Conservation (phyloP, 768 basidiomycete genomes). For the Suillus lakei region DNA sequence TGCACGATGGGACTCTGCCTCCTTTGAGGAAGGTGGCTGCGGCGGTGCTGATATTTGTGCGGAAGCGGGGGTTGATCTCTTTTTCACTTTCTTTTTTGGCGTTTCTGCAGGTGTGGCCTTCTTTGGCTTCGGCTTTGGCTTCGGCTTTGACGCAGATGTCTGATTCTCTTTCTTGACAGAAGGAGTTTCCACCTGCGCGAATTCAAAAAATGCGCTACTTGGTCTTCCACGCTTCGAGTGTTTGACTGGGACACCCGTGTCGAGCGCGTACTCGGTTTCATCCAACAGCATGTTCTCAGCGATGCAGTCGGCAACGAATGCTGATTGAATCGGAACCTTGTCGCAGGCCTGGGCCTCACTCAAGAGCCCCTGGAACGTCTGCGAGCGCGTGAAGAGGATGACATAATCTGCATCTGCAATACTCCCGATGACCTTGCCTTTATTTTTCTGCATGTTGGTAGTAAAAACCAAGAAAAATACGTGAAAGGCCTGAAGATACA, state of each 20-base stretch:
- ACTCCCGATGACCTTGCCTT: conserved; percentile 60
- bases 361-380: conserved; percentile 54
- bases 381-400: conserved; percentile 57
- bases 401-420: conserved; percentile 64
- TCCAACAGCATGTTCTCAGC: conserved; percentile 48
- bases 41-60: neutral
- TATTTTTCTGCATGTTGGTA: conserved; percentile 55
- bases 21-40: neutral
- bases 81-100: conserved; percentile 15
- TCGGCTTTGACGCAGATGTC: conserved; percentile 1
- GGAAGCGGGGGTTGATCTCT: conserved; percentile 9
- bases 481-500: conserved; percentile 15
- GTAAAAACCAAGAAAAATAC: neutral
- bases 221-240: conserved; percentile 30
- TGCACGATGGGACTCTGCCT: conserved; percentile 12
- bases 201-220: conserved; percentile 15
- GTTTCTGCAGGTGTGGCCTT: conserved; percentile 8
- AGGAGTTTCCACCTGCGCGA: conserved; percentile 16
- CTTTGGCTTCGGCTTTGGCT: conserved; percentile 14
- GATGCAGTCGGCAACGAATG: conserved; percentile 60
- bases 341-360: conserved; percentile 36
- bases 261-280: conserved; percentile 48
- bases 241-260: conserved; percentile 28
- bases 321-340: conserved; percentile 53
- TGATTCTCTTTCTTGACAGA: conserved; percentile 8